Evolutionary conservation across 345 rosid genomes (phyloP), one percentile per base, ranked within the genome.

Genomic region (Microcos paniculata): DNA sequence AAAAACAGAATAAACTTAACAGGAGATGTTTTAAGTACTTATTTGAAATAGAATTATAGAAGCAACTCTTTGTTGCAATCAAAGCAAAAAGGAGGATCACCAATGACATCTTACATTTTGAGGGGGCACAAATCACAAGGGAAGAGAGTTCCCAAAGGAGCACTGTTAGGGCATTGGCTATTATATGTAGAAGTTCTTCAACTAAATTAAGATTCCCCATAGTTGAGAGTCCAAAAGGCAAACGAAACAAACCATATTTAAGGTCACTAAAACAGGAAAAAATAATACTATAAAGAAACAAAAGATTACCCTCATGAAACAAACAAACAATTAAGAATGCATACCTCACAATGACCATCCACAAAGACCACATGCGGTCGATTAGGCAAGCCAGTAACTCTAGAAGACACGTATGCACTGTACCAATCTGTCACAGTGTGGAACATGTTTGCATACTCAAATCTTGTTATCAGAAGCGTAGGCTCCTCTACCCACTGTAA

Each of bases 351-450:
- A 75, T 95, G 99, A 73, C 97, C 99, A 71, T 93, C 99, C 18
- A 95, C 80, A 73, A 95, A 91, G 80, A 91, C 87, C 86, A 95
- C 72, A 79, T 82, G 93, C 5, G 99, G 98, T 1, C 98, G 94
- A 76, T 86, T 84, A 31, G 93, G 96, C 86, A 95, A 85, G 71
- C 89, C 94, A 3, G 97, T 90, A 63, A 95, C 92, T 85, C 93
- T 86, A 3, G 99, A 91, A 66, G 98, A 86, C 66, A 89, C 92
- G 67, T 95, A 95, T 0, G 98, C 92, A 45, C 93, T 90, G 82
- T 90, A 95, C 99, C 97, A 95, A 89, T 93, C 99, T 0, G 99
- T 95, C 26, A 90, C 78, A 0, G 98, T 95, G 81, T 95, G 99
- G 80, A 90, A 95, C 64, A 95, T 82, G 78, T 95, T 95, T 21